Evolutionary conservation across 768 basidiomycete genomes (phyloP).

Genomic region (Xanthoconium stramineum): DNA sequence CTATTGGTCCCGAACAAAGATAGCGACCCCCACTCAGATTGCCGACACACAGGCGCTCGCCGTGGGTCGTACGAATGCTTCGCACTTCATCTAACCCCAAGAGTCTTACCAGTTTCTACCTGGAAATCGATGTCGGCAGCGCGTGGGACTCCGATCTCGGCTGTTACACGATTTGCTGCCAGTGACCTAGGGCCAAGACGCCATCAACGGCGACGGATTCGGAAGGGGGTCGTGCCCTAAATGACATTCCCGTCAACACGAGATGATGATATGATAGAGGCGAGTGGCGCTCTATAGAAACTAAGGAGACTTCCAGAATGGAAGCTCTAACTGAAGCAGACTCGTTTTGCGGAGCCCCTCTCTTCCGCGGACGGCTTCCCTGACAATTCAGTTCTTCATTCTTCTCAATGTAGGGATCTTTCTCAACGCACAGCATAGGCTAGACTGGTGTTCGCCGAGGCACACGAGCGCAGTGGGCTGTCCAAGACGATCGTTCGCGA

Average conservation of each 20-base stretch:
- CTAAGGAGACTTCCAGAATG: conserved; percentile 10
- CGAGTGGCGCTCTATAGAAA: conserved; percentile 17
- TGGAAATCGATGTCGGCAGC: conserved; percentile 14
- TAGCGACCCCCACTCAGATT: background rate
- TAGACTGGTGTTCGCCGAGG: background rate
- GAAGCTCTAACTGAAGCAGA: conserved; percentile 5
- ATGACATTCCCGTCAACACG: conserved; percentile 13
- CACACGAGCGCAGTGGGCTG: background rate
- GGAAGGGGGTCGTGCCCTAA: conserved; percentile 4
- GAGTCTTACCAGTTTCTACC: background rate
- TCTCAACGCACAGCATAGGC: conserved; percentile 3
- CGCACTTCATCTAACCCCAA: background rate
- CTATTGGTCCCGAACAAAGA: conserved; percentile 11
- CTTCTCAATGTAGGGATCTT: conserved; percentile 11
- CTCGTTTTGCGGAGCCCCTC: conserved; percentile 6
- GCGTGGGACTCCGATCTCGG: conserved; percentile 21
- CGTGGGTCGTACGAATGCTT: conserved; percentile 1
- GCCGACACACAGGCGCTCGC: background rate
- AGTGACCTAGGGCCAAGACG: conserved; percentile 3
- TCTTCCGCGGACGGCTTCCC: conserved; percentile 9
- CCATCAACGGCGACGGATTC: conserved; percentile 14
- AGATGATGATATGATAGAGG: conserved; percentile 15
- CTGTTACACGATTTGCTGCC: conserved; percentile 1
- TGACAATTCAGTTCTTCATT: conserved; percentile 3
- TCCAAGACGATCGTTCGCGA: background rate